A percentile compares a stretch with the other conserved stretches of the same genome.
Conservation (phyloP, 2,329 filamentous ascomycete genomes). For the Thermoascus crustaceus region DNA sequence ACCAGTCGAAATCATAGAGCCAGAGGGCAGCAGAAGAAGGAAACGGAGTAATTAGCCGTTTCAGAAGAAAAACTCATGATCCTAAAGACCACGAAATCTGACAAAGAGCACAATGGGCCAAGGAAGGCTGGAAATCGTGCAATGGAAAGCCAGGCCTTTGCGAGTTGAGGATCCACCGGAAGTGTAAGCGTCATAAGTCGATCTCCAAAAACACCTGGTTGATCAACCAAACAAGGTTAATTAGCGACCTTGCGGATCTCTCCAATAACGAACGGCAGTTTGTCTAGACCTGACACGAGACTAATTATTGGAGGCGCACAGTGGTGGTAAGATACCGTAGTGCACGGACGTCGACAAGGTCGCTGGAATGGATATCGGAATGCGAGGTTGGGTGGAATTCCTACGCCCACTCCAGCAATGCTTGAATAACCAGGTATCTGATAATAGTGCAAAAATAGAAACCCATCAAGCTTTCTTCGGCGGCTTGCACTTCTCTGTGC, state of each 20-base stretch:
- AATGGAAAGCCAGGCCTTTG: too few relatives aligned
- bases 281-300: too few relatives aligned
- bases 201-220: not conserved
- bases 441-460: slow-evolving; percentile 9
- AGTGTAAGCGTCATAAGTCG: slow-evolving; percentile 31
- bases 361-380: slow-evolving; percentile 21
- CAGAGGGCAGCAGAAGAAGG: slow-evolving; percentile 18
- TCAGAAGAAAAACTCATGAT: too few relatives aligned
- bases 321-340: slow-evolving; percentile 14
- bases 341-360: slow-evolving; percentile 11
- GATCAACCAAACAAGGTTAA: slow-evolving; percentile 8
- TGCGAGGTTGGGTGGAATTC: slow-evolving; percentile 26
- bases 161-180: slow-evolving; percentile 4
- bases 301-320: too few relatives aligned
- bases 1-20: slow-evolving; percentile 19
- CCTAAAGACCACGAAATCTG: too few relatives aligned
- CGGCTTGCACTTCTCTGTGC: not conserved
- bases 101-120: too few relatives aligned
- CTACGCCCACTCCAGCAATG: slow-evolving; percentile 24
- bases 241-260: slow-evolving; percentile 11
- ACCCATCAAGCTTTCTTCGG: not conserved
- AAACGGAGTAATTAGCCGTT: slow-evolving; percentile 13
- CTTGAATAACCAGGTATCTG: slow-evolving; percentile 17
- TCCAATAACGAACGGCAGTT: slow-evolving; percentile 2
- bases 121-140: too few relatives aligned